Evolutionary conservation across 23 red algal genomes (phyloP).

Genomic region (Chondrus crispus): DNA sequence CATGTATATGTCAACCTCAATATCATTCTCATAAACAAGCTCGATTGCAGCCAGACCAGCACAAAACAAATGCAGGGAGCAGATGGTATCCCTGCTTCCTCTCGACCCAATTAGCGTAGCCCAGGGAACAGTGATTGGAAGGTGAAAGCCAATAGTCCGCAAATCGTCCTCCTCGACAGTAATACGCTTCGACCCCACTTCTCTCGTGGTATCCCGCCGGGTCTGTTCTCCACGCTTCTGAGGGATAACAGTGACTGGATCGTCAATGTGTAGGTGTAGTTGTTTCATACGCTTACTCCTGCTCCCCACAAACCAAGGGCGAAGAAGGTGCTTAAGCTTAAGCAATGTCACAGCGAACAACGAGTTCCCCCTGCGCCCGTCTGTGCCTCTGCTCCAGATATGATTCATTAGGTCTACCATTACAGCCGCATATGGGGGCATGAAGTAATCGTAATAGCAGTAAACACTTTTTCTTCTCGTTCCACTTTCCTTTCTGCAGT

Average conservation of each 20-base stretch:
- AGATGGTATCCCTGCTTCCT: background rate
- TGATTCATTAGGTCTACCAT: conserved; percentile 26
- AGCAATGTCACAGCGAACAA: background rate
- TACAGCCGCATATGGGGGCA: background rate
- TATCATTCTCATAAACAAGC: background rate
- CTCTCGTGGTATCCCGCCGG: background rate
- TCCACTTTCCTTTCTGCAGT: background rate
- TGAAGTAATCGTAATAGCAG: conserved; percentile 7
- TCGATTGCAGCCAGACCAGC: background rate
- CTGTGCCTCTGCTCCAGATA: background rate
- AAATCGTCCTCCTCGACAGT: background rate
- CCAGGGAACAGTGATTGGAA: background rate
- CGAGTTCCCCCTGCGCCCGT: background rate
- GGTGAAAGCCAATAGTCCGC: background rate
- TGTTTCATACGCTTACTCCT: background rate
- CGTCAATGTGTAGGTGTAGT: background rate
- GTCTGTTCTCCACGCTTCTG: background rate
- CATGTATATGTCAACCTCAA: background rate
- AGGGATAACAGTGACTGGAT: background rate
- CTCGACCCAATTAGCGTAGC: background rate
- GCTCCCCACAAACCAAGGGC: background rate
- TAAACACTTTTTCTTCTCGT: background rate
- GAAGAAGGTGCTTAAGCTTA: conserved; percentile 3
- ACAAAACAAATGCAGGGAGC: background rate
- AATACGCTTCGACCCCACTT: background rate